A percentile compares a stretch with the other conserved stretches of the same genome.
Evolutionary conservation across 208 protist species (phyloP).

Genomic region (Leishmania braziliensis): DNA sequence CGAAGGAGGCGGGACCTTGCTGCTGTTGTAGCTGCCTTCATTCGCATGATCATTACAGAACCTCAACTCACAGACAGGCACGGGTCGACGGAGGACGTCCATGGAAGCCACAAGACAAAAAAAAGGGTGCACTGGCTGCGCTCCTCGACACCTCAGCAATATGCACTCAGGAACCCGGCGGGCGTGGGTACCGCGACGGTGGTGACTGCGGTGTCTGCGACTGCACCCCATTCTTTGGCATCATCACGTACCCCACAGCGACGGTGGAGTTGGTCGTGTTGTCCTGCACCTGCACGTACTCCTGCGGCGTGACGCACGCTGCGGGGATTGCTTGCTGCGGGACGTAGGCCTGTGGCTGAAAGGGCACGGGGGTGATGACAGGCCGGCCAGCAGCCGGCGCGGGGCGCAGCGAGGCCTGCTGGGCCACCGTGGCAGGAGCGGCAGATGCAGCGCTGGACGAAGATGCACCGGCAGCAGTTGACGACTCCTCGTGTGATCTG

Average conservation of each 20-base stretch:
- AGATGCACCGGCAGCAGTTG: conserved; percentile 6
- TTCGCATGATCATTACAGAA: not conserved
- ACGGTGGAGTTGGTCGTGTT: conserved; percentile 60
- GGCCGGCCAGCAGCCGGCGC: conserved; percentile 18
- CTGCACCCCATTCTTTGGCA: conserved; percentile 47
- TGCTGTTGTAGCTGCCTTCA: not conserved
- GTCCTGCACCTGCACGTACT: conserved; percentile 86
- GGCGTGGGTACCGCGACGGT: conserved; percentile 9
- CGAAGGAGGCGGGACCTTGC: not conserved
- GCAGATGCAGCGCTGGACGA: conserved; percentile 10
- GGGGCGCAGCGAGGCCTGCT: conserved; percentile 14
- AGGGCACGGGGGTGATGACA: conserved; percentile 65
- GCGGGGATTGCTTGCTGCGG: conserved; percentile 38
- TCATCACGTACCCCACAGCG: conserved; percentile 64
- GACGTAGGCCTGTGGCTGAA: conserved; percentile 69
- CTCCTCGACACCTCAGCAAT: not conserved
- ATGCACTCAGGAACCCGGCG: not conserved
- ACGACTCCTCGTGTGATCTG: not conserved
- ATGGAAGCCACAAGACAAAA: not conserved
- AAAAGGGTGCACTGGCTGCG: not conserved
- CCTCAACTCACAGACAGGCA: not conserved
- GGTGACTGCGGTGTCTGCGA: conserved; percentile 8
- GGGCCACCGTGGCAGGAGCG: conserved; percentile 11
- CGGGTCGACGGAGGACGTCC: not conserved
- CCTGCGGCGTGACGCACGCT: conserved; percentile 46